These are phyloP conservation scores for Nakaseomyces glabratus DNA, from an alignment of 1,139 yeast genomes.

Conservation along the genomic window DNA sequence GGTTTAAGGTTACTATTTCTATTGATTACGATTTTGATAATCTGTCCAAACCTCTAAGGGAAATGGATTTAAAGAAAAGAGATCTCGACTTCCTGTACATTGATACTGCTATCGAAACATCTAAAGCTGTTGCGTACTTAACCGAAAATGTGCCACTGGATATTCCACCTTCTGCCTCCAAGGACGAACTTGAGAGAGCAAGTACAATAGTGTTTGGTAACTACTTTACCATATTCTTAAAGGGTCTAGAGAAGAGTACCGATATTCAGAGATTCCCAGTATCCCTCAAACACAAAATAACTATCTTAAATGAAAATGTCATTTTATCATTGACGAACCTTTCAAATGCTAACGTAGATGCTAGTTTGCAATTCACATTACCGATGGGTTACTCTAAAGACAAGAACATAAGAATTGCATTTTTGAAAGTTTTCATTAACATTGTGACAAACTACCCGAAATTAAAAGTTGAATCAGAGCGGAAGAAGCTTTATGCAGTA, in stretches of 20 bases:
- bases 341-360: slow-evolving; percentile 65
- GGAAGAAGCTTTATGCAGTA: slow-evolving; percentile 30
- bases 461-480: slow-evolving; percentile 20
- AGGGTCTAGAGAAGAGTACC: slow-evolving; percentile 56
- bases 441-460: slow-evolving; percentile 41
- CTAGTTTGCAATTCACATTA: slow-evolving; percentile 67
- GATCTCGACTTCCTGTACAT: slow-evolving; percentile 49
- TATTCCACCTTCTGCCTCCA: slow-evolving; percentile 51
- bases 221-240: slow-evolving; percentile 61
- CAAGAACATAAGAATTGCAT: slow-evolving; percentile 55
- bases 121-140: slow-evolving; percentile 47
- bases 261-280: slow-evolving; percentile 30
- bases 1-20: slow-evolving; percentile 52
- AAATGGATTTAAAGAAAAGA: slow-evolving; percentile 27
- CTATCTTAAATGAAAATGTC: slow-evolving; percentile 53
- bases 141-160: slow-evolving; percentile 52
- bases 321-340: slow-evolving; percentile 59
- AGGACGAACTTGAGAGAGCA: slow-evolving; percentile 46
- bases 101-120: slow-evolving; percentile 59
- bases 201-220: slow-evolving; percentile 61
- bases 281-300: slow-evolving; percentile 43
- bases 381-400: slow-evolving; percentile 74
- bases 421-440: slow-evolving; percentile 67
- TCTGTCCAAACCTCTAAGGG: slow-evolving; percentile 27
- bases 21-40: slow-evolving; percentile 31